Evolutionary conservation across 1,139 yeast species (phyloP).

Genomic region (Scheffersomyces quercinus): DNA sequence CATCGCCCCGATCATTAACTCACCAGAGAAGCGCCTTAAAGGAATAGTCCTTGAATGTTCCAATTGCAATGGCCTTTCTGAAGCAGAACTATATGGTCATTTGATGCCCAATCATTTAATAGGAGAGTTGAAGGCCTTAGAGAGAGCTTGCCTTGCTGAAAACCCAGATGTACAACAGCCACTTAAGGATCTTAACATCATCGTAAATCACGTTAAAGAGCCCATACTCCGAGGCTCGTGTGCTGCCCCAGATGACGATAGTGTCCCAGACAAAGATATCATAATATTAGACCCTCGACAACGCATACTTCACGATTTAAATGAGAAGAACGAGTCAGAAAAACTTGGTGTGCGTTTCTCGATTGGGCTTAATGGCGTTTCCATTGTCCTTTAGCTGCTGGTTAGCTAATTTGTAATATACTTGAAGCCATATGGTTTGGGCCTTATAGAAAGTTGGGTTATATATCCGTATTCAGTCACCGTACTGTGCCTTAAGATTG

Average conservation of each 20-base stretch:
- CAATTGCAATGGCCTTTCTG: slow-evolving; percentile 47
- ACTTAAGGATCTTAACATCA: slow-evolving; percentile 50
- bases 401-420: background rate
- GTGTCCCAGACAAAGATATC: slow-evolving; percentile 9
- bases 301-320: slow-evolving; percentile 48
- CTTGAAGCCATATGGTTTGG: background rate
- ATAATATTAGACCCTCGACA: slow-evolving; percentile 52
- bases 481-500: too few relatives aligned
- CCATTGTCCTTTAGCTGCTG: slow-evolving; percentile 13
- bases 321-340: slow-evolving; percentile 34
- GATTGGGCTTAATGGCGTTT: slow-evolving; percentile 55
- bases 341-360: slow-evolving; percentile 47
- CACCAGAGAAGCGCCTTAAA: slow-evolving; percentile 31
- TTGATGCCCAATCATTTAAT: slow-evolving; percentile 66
- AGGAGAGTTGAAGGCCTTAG: slow-evolving; percentile 51
- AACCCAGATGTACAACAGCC: slow-evolving; percentile 22
- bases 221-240: slow-evolving; percentile 16
- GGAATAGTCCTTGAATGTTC: slow-evolving; percentile 81
- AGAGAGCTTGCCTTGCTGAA: slow-evolving; percentile 15
- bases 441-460: too few relatives aligned
- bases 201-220: slow-evolving; percentile 77
- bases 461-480: too few relatives aligned
- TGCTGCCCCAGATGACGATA: slow-evolving; percentile 7
- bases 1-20: slow-evolving; percentile 48
- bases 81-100: slow-evolving; percentile 67